A percentile compares a stretch with the other conserved stretches of the same genome.
Evolutionary conservation across 352 stramenopile genomes (phyloP).

Genomic region (Pythium periplocum): DNA sequence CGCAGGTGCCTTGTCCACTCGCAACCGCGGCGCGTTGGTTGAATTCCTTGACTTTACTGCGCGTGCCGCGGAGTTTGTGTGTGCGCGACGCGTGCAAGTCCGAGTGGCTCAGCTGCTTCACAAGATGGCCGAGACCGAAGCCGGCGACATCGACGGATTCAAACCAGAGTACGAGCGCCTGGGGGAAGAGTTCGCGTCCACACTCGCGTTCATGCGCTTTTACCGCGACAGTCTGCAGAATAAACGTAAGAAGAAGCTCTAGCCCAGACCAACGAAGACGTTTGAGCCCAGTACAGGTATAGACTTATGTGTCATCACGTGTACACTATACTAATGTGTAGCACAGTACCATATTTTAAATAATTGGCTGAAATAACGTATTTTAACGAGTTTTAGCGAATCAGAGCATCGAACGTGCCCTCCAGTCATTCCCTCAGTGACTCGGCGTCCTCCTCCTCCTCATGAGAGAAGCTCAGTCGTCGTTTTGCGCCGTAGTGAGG

Average conservation of each 20-base stretch:
- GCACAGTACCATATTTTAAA: not conserved
- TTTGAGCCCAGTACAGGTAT: slow-evolving; percentile 4
- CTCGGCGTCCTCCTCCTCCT: slow-evolving; percentile 1
- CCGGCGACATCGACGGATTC: slow-evolving; percentile 39
- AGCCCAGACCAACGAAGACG: slow-evolving; percentile 1
- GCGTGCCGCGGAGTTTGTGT: slow-evolving; percentile 65
- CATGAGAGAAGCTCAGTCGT: slow-evolving; percentile 1
- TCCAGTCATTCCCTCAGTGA: slow-evolving; percentile 21
- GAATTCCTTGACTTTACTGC: slow-evolving; percentile 66
- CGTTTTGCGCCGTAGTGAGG: slow-evolving; percentile 1
- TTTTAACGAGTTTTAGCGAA: slow-evolving; percentile 12
- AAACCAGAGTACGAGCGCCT: slow-evolving; percentile 13
- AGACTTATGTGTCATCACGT: too few relatives aligned
- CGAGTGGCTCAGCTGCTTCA: slow-evolving; percentile 53
- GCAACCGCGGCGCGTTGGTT: slow-evolving; percentile 44
- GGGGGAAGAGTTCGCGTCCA: slow-evolving; percentile 25
- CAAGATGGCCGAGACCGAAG: slow-evolving; percentile 39
- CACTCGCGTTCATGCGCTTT: slow-evolving; percentile 31
- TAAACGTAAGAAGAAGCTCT: slow-evolving; percentile 20
- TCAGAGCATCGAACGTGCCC: slow-evolving; percentile 1
- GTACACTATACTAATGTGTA: too few relatives aligned
- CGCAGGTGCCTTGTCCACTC: slow-evolving; percentile 21
- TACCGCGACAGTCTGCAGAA: slow-evolving; percentile 22
- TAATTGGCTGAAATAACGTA: slow-evolving; percentile 13
- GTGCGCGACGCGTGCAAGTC: slow-evolving; percentile 57